Conservation (phyloP, 345 rosid genomes). For the Boechera divaricarpa region DNA sequence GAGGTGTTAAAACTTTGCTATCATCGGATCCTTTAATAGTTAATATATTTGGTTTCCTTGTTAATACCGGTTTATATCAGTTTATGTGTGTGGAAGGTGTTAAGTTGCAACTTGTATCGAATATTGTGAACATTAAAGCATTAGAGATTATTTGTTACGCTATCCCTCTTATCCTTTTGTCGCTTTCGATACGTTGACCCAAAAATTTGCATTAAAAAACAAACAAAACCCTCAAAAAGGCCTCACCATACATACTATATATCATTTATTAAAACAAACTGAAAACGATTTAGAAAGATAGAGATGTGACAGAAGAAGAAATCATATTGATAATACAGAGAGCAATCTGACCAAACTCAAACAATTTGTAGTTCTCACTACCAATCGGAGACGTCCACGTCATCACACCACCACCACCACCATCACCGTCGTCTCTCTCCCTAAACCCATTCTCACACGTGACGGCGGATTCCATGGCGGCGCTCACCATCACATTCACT, state of each 20-base stretch:
- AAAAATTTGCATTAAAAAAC: not conserved
- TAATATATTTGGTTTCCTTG: too few species aligned
- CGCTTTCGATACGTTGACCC: not conserved
- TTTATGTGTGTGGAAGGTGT: not conserved
- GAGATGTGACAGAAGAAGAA: constrained; percentile 28
- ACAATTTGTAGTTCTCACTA: constrained; percentile 52
- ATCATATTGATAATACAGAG: constrained; percentile 55
- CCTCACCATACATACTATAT: not conserved
- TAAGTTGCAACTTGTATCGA: not conserved
- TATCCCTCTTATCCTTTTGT: not conserved
- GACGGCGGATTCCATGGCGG: constrained; percentile 56
- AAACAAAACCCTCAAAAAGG: not conserved
- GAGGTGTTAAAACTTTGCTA: too few species aligned
- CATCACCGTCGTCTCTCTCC: constrained; percentile 47
- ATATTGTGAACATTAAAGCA: not conserved
- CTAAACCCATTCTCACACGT: constrained; percentile 65
- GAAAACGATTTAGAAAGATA: constrained; percentile 23
- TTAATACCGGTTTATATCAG: not conserved
- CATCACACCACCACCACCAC: constrained; percentile 23
- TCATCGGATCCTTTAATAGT: too few species aligned
- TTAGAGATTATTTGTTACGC: not conserved
- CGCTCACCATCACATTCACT: constrained; percentile 52
- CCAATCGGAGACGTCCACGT: constrained; percentile 54
- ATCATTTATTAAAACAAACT: not conserved
- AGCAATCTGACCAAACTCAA: constrained; percentile 59